These are phyloP conservation scores for Colletotrichum musicola DNA, from an alignment of 2,329 filamentous ascomycete genomes.

Conservation along the genomic window DNA sequence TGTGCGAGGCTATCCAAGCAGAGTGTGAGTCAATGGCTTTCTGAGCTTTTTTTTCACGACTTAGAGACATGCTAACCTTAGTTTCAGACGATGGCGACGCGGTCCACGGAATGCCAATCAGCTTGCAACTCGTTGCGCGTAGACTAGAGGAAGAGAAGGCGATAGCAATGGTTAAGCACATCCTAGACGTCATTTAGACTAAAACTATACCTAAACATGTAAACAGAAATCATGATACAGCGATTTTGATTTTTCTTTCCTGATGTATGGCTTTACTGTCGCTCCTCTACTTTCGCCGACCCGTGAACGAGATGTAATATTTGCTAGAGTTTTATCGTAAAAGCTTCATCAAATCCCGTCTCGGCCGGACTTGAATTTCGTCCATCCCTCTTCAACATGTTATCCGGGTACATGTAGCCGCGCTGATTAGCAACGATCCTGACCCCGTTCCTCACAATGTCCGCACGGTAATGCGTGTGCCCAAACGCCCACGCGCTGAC, in stretches of 20 bases:
- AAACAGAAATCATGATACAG: too few species aligned
- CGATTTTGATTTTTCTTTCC: too few species aligned
- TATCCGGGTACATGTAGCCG: not conserved
- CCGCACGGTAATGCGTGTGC: not conserved
- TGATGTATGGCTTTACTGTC: too few species aligned
- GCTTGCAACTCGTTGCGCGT: slow-evolving; percentile 58
- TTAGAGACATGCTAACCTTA: not conserved
- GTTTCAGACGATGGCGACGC: slow-evolving; percentile 51
- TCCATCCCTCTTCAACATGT: not conserved
- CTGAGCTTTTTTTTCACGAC: not conserved
- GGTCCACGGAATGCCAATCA: slow-evolving; percentile 58
- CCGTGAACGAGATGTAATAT: too few species aligned
- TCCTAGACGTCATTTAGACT: slow-evolving; percentile 32
- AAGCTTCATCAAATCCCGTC: not conserved
- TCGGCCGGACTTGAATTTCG: not conserved
- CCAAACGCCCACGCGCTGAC: not conserved
- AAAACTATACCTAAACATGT: not conserved
- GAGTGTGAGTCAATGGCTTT: slow-evolving; percentile 54
- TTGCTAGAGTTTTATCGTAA: not conserved
- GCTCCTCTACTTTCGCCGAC: too few species aligned
- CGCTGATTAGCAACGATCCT: not conserved
- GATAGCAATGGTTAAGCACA: slow-evolving; percentile 47
- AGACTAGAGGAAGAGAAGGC: slow-evolving; percentile 57
- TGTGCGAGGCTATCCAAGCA: slow-evolving; percentile 53
- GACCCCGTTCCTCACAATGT: not conserved